Evolutionary conservation across 75 land plant genomes (phyloP).

Genomic region (Pinus taeda): DNA sequence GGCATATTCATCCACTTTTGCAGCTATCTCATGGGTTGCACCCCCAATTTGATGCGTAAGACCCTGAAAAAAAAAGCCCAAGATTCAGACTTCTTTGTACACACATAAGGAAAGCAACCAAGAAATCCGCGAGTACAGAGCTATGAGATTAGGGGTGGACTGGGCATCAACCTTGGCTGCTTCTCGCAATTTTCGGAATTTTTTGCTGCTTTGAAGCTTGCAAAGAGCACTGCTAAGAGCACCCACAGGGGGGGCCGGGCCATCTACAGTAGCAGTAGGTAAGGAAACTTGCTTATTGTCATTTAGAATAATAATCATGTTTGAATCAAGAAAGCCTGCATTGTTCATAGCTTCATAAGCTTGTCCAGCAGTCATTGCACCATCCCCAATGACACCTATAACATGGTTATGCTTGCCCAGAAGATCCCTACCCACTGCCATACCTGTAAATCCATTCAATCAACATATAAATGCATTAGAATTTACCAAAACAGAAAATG

Average conservation of each 20-base stretch:
- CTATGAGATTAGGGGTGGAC: neutral
- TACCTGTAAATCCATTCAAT: slow-evolving; percentile 50
- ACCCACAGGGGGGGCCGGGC: slow-evolving; percentile 91
- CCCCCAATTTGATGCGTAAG: slow-evolving; percentile 84
- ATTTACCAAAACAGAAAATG: neutral
- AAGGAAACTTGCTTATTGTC: slow-evolving; percentile 92
- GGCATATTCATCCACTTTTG: slow-evolving; percentile 92
- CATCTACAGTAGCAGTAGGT: slow-evolving; percentile 92
- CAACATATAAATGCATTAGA: slow-evolving; percentile 7
- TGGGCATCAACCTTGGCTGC: slow-evolving; percentile 74
- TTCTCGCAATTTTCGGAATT: slow-evolving; percentile 92
- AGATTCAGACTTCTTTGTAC: neutral
- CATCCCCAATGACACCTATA: slow-evolving; percentile 90
- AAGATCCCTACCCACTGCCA: slow-evolving; percentile 96
- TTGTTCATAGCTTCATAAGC: slow-evolving; percentile 99
- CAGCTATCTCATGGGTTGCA: slow-evolving; percentile 71
- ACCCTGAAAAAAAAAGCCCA: slow-evolving; percentile 26
- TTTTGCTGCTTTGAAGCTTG: slow-evolving; percentile 82
- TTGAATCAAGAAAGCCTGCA: slow-evolving; percentile 95
- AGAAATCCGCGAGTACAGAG: neutral
- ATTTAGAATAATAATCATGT: slow-evolving; percentile 97
- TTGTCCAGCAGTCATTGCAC: slow-evolving; percentile 99
- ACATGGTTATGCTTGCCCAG: slow-evolving; percentile 82
- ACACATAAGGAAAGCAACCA: neutral
- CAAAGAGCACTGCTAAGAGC: slow-evolving; percentile 95